These are phyloP conservation scores for Amylocarpus encephaloides DNA, from an alignment of 2,329 filamentous ascomycete genomes.

Conservation along the genomic window DNA sequence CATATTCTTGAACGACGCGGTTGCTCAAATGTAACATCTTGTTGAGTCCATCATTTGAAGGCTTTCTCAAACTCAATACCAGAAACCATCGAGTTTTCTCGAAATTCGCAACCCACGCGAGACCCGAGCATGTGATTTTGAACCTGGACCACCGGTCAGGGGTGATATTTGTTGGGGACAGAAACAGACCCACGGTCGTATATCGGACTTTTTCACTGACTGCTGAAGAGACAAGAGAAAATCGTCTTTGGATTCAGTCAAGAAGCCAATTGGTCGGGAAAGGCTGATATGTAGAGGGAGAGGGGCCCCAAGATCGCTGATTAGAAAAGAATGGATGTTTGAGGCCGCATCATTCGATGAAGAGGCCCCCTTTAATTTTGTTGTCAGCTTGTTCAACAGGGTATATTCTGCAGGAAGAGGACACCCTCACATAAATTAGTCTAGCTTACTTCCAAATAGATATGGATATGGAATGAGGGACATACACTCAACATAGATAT, in stretches of 20 bases:
- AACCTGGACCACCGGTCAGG: constrained; percentile 19
- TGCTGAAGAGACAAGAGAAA: constrained; percentile 55
- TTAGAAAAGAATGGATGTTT: constrained; percentile 62
- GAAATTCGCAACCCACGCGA: constrained; percentile 62
- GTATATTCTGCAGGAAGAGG: constrained; percentile 43
- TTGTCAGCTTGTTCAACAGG: constrained; percentile 40
- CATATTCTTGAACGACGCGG: constrained; percentile 48
- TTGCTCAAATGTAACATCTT: constrained; percentile 64
- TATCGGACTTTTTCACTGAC: constrained; percentile 36
- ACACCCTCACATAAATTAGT: constrained; percentile 42
- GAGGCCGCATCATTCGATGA: constrained; percentile 7
- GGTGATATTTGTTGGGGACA: not conserved
- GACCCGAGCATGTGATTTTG: constrained; percentile 32
- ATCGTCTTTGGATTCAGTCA: constrained; percentile 60
- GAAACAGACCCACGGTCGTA: constrained; percentile 38
- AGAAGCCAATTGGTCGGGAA: constrained; percentile 71
- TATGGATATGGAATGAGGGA: constrained; percentile 16
- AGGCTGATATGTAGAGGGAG: constrained; percentile 86
- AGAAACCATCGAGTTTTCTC: constrained; percentile 74
- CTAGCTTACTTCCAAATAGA: constrained; percentile 1
- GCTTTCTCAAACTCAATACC: constrained; percentile 56
- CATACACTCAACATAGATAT: constrained; percentile 90
- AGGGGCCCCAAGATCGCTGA: constrained; percentile 69
- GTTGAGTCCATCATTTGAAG: constrained; percentile 49
- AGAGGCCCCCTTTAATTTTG: constrained; percentile 30